phyloP scores from a whole-genome alignment of 2,329 filamentous ascomycete species.

The Pseudogymnoascus sp. region DNA sequence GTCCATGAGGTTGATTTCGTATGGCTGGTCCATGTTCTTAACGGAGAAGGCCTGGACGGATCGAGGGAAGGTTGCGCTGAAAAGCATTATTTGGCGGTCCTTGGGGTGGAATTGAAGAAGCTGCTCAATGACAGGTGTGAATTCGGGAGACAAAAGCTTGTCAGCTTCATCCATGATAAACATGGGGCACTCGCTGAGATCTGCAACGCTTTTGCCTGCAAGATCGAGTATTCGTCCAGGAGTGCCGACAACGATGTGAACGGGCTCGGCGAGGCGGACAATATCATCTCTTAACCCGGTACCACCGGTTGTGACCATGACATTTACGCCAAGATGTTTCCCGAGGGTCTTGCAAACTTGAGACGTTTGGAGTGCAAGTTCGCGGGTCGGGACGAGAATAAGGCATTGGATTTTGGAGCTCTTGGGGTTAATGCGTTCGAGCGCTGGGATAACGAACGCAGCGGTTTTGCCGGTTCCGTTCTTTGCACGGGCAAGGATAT shows the following conservation, averaged over 20 bases:
- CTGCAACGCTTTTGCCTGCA: conserved; percentile 91
- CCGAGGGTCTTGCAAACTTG: conserved; percentile 98
- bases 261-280: conserved; percentile 83
- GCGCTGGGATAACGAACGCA: conserved; percentile 90
- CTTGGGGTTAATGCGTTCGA: conserved; percentile 95
- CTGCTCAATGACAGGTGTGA: conserved; percentile 96
- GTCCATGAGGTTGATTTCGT: conserved; percentile 99
- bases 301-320: conserved; percentile 98
- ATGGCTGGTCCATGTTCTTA: conserved; percentile 92
- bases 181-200: conserved; percentile 90
- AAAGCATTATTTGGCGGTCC: conserved; percentile 98
- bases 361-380: conserved; percentile 94
- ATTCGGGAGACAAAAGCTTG: conserved; percentile 92
- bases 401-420: conserved; percentile 93
- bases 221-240: conserved; percentile 93
- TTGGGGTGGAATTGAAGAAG: conserved; percentile 91
- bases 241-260: conserved; percentile 96
- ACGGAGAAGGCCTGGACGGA: conserved; percentile 98
- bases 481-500: conserved; percentile 93
- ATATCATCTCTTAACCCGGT: conserved; percentile 95
- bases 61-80: conserved; percentile 94
- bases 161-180: conserved; percentile 99
- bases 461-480: conserved; percentile 98
- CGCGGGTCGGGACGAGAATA: conserved; percentile 91
- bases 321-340: conserved; percentile 93